Evolutionary conservation across 176 grass and related monocot genomes (phyloP), one percentile per base, ranked within the genome.

Genomic region (Pontederia paniculata): DNA sequence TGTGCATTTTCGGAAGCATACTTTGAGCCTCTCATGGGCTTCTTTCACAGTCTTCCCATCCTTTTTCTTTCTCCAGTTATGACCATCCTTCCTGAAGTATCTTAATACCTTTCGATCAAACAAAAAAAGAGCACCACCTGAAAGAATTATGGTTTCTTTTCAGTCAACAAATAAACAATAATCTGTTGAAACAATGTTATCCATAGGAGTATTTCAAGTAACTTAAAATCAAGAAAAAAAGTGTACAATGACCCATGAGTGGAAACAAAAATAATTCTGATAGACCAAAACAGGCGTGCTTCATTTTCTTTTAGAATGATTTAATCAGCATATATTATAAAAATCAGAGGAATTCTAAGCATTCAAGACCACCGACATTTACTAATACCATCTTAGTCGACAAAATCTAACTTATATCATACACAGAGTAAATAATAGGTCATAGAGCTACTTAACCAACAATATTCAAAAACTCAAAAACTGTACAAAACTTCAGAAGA

Each of bases 61-160:
- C 57, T 87, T 97, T 81, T 90, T 97, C 84, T 97, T 97, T 73
- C 79, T 97, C 91, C 91, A 97, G 50, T 84, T 81, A 81, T 90
- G 86, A 12, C 86, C 86, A 74, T 97, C 91, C 68, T 97, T 97
- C 63, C 91, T 80, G 61, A 97, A 97, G 72, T 97, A 89, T 42
- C 91, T 75, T 44, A 90, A 81, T 52, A 97, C 80, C 66, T 84
- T 97, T 60, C 86, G 76, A 76, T 97, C 86, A 79, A 86, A 97
- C 16, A 97, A 75, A 62, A 97, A 59, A 53, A 97, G 58, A 21
- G 80, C 73, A 53, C 91, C 91, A 57, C 86, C 91, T 90, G 49
- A 44, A 18, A 21, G 25, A 58, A 19, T 18, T 0, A 18, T 44
- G 44, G 19, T 22, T 21, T 62, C 47, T 13, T 46, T 62, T 19